phyloP scores from a whole-genome alignment of 1,284 basidiomycete species.

The Boletus smithii region DNA sequence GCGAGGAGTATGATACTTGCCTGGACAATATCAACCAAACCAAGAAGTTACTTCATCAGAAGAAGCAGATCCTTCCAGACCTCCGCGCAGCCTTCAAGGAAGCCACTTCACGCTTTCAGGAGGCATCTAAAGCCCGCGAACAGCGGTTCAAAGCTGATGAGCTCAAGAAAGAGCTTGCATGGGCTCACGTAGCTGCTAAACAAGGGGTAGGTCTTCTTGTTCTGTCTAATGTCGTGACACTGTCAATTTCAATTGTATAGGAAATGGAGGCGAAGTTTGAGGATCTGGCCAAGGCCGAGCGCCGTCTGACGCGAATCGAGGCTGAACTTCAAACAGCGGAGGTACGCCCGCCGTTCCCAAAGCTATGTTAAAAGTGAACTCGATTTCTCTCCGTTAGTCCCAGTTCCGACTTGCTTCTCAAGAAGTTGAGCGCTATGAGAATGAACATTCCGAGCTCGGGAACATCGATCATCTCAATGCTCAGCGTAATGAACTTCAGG shows the following conservation, averaged over 20 bases:
- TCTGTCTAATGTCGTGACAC: not conserved
- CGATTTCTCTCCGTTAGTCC: slow-evolving; percentile 25
- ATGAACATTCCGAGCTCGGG: slow-evolving; percentile 47
- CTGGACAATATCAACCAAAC: slow-evolving; percentile 70
- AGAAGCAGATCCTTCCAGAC: slow-evolving; percentile 73
- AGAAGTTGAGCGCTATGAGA: slow-evolving; percentile 47
- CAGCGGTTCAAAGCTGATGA: slow-evolving; percentile 66
- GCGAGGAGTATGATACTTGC: slow-evolving; percentile 81
- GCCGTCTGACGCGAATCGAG: slow-evolving; percentile 51
- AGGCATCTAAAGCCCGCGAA: slow-evolving; percentile 70
- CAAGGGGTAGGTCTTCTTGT: slow-evolving; percentile 46
- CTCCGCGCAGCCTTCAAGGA: slow-evolving; percentile 60
- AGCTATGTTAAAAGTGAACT: not conserved
- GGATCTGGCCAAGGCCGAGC: slow-evolving; percentile 47
- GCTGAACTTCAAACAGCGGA: slow-evolving; percentile 44
- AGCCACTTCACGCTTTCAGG: slow-evolving; percentile 61
- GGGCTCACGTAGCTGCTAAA: slow-evolving; percentile 82
- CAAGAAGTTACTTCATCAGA: slow-evolving; percentile 58
- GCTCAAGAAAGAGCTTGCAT: slow-evolving; percentile 81
- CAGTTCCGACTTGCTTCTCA: slow-evolving; percentile 44
- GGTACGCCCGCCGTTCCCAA: slow-evolving; percentile 35
- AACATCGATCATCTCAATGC: slow-evolving; percentile 51
- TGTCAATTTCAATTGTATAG: slow-evolving; percentile 23
- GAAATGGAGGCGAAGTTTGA: slow-evolving; percentile 53
- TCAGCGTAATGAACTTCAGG: slow-evolving; percentile 43